Percentiles rank a stretch among this genome's conserved stretches.
Evolutionary conservation across 2,329 filamentous ascomycete genomes (phyloP).

Genomic region (Ascochyta lentis): DNA sequence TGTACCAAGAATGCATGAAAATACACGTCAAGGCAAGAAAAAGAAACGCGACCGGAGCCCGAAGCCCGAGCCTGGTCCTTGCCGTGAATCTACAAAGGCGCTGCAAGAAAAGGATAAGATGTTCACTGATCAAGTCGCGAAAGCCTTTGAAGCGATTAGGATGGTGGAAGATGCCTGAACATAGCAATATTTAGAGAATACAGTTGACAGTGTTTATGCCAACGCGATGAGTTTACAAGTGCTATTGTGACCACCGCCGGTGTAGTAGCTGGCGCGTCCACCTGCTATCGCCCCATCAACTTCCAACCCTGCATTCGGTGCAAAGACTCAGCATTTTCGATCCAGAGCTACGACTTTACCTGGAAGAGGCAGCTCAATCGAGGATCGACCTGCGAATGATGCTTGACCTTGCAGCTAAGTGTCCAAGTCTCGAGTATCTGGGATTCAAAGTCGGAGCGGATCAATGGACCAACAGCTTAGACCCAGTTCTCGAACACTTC

Average conservation of each 20-base stretch:
- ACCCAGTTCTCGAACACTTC: conserved; percentile 1
- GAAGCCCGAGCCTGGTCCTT: neutral
- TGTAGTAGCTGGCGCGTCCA: conserved; percentile 19
- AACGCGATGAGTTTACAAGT: neutral
- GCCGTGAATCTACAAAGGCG: neutral
- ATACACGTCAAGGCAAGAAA: neutral
- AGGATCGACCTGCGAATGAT: conserved; percentile 24
- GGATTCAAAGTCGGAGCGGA: conserved; percentile 9
- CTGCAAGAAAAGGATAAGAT: neutral
- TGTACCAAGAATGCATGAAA: neutral
- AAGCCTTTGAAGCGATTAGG: neutral
- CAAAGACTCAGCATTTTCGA: conserved; percentile 12
- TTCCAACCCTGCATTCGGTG: conserved; percentile 18
- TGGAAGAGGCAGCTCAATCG: neutral
- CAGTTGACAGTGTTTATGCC: neutral
- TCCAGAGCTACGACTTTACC: neutral
- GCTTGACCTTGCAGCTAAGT: conserved; percentile 14
- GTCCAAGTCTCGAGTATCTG: conserved; percentile 8
- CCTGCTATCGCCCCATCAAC: conserved; percentile 14
- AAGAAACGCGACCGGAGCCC: neutral
- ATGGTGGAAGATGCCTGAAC: neutral
- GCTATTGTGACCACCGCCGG: conserved; percentile 1
- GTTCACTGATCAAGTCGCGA: neutral
- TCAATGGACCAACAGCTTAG: conserved; percentile 4
- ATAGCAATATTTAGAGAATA: neutral